Conservation (phyloP, 2,329 filamentous ascomycete species). For the Plenodomus tracheiphilus region DNA sequence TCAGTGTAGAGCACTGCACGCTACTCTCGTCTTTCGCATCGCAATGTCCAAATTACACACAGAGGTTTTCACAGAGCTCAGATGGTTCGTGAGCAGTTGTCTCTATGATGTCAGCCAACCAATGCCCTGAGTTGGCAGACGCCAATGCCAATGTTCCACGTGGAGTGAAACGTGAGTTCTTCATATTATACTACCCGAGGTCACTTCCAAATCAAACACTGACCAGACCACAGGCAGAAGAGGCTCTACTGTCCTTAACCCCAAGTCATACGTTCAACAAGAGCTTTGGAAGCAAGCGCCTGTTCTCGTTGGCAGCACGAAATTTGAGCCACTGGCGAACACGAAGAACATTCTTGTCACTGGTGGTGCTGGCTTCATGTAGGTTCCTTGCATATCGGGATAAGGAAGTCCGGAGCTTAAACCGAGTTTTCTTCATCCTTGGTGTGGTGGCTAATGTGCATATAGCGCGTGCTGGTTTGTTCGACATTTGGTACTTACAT, state of each 20-base stretch:
- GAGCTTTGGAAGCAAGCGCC: conserved; percentile 74
- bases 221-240: conserved; percentile 29
- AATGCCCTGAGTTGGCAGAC: conserved; percentile 24
- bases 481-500: conserved; percentile 74
- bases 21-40: too few relatives aligned
- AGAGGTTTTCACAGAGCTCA: too few relatives aligned
- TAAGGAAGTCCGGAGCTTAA: neutral
- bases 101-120: conserved; percentile 30
- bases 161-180: conserved; percentile 34
- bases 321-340: conserved; percentile 68
- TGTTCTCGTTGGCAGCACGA: conserved; percentile 68
- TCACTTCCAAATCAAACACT: conserved; percentile 4
- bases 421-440: neutral
- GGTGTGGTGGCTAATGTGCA: neutral
- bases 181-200: conserved; percentile 4
- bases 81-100: neutral
- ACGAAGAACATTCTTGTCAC: conserved; percentile 83
- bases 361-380: conserved; percentile 86
- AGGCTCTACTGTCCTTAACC: conserved; percentile 47
- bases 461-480: conserved; percentile 79
- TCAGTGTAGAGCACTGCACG: too few relatives aligned
- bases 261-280: conserved; percentile 54
- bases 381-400: conserved; percentile 39
- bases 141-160: conserved; percentile 14
- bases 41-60: too few relatives aligned